Percentiles rank a stretch among this genome's conserved stretches.
These are phyloP conservation scores for Calycina marina DNA, from an alignment of 2,329 filamentous ascomycete genomes.

Conservation along the genomic window DNA sequence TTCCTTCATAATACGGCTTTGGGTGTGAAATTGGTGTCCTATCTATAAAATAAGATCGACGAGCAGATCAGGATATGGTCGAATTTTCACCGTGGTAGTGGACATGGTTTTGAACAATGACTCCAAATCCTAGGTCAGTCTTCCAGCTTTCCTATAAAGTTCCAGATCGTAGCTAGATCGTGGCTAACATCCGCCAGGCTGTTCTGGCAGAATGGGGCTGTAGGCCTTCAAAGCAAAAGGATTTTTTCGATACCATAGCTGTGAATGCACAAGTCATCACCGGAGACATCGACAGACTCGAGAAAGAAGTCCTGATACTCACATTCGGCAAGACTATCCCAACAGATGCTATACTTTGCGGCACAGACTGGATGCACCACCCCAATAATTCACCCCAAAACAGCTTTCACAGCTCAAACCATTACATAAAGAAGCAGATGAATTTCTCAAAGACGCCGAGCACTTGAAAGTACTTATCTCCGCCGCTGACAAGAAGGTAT, in stretches of 20 bases:
- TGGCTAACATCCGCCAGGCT: neutral
- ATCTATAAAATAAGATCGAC: neutral
- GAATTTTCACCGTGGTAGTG: neutral
- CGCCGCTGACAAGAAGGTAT: slow-evolving; percentile 2
- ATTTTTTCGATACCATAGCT: slow-evolving; percentile 3
- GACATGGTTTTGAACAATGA: slow-evolving; percentile 3
- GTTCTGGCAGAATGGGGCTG: slow-evolving; percentile 6
- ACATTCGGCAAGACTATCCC: slow-evolving; percentile 9
- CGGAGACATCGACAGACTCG: slow-evolving; percentile 11
- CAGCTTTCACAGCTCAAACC: slow-evolving; percentile 14
- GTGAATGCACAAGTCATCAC: slow-evolving; percentile 10
- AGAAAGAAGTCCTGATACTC: slow-evolving; percentile 8
- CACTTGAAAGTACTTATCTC: slow-evolving; percentile 16
- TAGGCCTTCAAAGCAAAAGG: slow-evolving; percentile 3
- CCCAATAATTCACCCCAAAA: slow-evolving; percentile 15
- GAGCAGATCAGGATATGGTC: neutral
- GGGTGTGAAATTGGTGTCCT: neutral
- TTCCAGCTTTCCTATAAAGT: neutral
- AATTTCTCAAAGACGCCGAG: slow-evolving; percentile 7
- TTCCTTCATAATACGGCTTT: neutral
- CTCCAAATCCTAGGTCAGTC: neutral
- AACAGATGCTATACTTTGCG: slow-evolving; percentile 16
- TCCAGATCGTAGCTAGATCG: too few species aligned
- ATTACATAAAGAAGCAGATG: slow-evolving; percentile 11
- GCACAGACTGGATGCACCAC: slow-evolving; percentile 16